Base-by-base conservation (phyloP, 495 filamentous ascomycete species). In the Paragyromitra xinjiangensis region DNA sequence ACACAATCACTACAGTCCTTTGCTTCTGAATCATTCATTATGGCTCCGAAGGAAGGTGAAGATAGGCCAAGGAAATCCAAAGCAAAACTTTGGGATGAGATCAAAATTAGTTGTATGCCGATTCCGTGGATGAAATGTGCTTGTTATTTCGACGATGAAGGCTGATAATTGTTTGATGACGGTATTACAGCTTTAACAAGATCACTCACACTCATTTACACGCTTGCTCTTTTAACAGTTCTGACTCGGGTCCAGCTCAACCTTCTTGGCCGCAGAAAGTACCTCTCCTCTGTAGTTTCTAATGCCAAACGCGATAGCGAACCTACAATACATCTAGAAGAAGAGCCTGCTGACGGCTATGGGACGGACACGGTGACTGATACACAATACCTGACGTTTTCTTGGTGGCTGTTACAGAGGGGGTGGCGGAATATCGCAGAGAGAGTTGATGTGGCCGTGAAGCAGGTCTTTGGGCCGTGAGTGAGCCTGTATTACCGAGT, bases 231-330 rank as follows among this genome's bases (percentile, higher is more conserved):
- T 44, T 89, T 99, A 58, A 93, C 92, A 14, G 88, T 99, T 83
- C 90, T 99, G 78, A 99, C 95, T 2, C 90, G 95, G 48, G 92
- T 98, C 80, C 95, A 99, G 86, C 90, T 99, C 58, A 99, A 98
- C 84, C 92, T 99, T 42, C 92, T 99, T 34, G 95, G 96, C 51
- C 91, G 95, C 59, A 89, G 94, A 55, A 97, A 93, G 83, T 99
- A 99, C 85, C 89, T 98, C 24, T 95, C 94, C 16, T 95, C 92
- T 70, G 95, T 99, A 6, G 92, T 98, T 8, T 93, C 94, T 6
- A 88, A 97, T 59, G 94, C 95, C 3, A 92, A 90, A 12, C 89
- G 80, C 29, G 80, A 83, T 58, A 80, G 89, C 65, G 86, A 86
- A 16, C 88, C 90, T 16, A 90, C 88, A 0, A 99, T 98, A 82